Percentiles rank a stretch among this genome's conserved stretches.
Evolutionary conservation across 257 asterid species (phyloP).

Genomic region (Solanum verrucosum): DNA sequence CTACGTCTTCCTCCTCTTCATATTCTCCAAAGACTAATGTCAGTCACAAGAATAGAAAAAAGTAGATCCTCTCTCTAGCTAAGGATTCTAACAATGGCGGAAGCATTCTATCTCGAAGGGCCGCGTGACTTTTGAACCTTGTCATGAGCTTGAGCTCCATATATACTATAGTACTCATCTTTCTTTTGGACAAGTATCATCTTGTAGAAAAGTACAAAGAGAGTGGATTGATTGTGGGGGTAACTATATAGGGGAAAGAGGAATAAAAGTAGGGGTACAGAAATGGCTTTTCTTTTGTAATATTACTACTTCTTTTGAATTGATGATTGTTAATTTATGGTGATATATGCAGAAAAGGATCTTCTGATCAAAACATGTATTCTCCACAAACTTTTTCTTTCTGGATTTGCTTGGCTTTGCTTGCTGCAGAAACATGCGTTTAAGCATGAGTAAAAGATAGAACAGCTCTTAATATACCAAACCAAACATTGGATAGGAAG

Average conservation of each 20-base stretch:
- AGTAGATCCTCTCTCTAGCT: neutral
- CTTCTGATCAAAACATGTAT: neutral
- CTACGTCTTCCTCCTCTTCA: conserved; percentile 41
- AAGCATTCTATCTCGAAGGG: neutral
- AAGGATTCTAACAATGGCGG: neutral
- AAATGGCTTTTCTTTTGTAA: neutral
- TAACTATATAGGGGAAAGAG: neutral
- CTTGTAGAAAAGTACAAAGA: neutral
- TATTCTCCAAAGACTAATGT: conserved; percentile 31
- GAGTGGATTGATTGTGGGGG: neutral
- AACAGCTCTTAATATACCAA: neutral
- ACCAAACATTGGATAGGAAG: neutral
- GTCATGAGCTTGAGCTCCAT: neutral
- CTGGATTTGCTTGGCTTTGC: neutral
- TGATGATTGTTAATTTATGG: neutral
- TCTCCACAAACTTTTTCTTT: neutral
- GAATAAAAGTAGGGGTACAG: neutral
- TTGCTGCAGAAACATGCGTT: too few relatives aligned
- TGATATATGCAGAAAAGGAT: neutral
- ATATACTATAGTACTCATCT: neutral
- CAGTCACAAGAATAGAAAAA: conserved; percentile 31
- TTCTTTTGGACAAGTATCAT: neutral
- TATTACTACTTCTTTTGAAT: neutral
- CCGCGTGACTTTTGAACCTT: neutral
- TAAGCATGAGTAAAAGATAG: neutral